phyloP scores from a whole-genome alignment of 1,139 yeast species.

The Pichia sp. region DNA sequence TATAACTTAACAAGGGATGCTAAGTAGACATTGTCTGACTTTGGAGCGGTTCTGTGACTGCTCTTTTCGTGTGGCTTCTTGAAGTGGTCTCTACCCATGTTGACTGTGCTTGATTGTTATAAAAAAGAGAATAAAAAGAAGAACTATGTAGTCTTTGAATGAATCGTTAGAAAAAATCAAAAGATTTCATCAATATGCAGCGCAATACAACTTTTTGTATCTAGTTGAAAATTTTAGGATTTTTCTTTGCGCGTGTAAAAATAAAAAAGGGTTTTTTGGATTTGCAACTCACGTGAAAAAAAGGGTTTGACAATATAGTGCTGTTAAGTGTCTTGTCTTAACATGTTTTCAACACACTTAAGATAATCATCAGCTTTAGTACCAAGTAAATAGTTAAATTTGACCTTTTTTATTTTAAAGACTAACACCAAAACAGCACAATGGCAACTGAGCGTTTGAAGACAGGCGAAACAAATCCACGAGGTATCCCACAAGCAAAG shows the following conservation, averaged over 20 bases:
- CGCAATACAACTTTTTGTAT: too few relatives aligned
- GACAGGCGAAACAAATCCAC: conserved; percentile 60
- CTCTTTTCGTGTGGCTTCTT: conserved; percentile 92
- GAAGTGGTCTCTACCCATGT: conserved; percentile 98
- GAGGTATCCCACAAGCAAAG: conserved; percentile 97
- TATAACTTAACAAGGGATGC: conserved; percentile 94
- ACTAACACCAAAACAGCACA: not conserved
- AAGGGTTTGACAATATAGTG: too few relatives aligned
- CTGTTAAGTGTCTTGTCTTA: not conserved
- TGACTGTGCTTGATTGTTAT: conserved; percentile 19
- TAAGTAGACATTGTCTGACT: conserved; percentile 98
- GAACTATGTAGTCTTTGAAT: not conserved
- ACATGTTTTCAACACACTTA: not conserved
- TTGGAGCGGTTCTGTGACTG: conserved; percentile 98
- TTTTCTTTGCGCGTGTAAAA: too few relatives aligned
- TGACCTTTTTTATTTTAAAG: too few relatives aligned
- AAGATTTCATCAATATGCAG: too few relatives aligned
- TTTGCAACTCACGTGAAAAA: too few relatives aligned
- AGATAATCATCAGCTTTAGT: too few relatives aligned
- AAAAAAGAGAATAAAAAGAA: not conserved
- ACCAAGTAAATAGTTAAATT: too few relatives aligned
- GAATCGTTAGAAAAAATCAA: not conserved
- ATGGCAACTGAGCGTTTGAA: conserved; percentile 29
- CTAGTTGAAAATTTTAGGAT: too few relatives aligned
- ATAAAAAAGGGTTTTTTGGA: too few relatives aligned